A percentile compares a stretch with the other conserved stretches of the same genome.
Evolutionary conservation across 441 rosid species (phyloP).

Genomic region (Gossypium lobatum): DNA sequence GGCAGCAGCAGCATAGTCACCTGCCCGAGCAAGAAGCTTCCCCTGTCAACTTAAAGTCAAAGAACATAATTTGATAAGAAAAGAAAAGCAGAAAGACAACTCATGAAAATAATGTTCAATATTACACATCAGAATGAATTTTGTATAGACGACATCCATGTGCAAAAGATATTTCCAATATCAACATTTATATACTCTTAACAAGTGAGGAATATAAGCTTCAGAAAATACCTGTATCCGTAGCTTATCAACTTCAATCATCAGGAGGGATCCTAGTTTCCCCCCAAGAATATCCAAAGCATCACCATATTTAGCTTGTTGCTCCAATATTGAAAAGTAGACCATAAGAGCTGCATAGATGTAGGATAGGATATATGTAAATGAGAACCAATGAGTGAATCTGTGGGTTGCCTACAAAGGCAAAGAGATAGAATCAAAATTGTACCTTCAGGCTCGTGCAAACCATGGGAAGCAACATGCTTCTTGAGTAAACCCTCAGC

Average conservation of each 20-base stretch:
- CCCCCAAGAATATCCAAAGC: constrained; percentile 87
- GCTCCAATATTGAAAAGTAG: constrained; percentile 89
- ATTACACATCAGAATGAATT: neutral
- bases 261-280: constrained; percentile 75
- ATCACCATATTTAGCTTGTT: constrained; percentile 72
- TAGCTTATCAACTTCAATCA: constrained; percentile 88
- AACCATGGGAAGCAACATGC: constrained; percentile 83
- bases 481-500: constrained; percentile 95
- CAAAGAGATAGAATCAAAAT: constrained; percentile 9
- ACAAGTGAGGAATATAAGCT: constrained; percentile 11
- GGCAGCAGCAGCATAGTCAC: constrained; percentile 66
- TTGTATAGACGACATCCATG: no score
- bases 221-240: constrained; percentile 75
- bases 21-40: constrained; percentile 85
- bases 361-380: constrained; percentile 12
- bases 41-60: constrained; percentile 99
- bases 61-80: constrained; percentile 41
- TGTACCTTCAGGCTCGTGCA: constrained; percentile 97
- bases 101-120: neutral
- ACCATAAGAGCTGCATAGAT: constrained; percentile 71
- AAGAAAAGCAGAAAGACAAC: constrained; percentile 6
- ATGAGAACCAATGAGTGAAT: neutral
- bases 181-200: neutral
- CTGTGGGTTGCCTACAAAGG: neutral
- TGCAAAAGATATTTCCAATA: constrained; percentile 2